Evolutionary conservation across 305 asterid genomes (phyloP), one percentile per base, ranked within the genome.

Genomic region (Rubia tinctorum): DNA sequence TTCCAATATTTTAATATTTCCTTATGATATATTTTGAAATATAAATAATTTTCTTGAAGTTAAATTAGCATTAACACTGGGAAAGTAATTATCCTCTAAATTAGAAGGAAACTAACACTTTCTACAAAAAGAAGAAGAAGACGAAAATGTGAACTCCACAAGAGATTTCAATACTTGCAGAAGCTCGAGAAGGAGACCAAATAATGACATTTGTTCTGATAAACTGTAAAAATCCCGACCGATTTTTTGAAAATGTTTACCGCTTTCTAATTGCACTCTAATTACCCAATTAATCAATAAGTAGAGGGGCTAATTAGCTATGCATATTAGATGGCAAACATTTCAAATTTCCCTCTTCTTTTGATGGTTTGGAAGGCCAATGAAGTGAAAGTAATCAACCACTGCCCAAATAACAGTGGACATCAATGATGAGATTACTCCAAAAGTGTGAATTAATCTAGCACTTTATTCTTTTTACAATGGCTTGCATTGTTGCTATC

Each of bases 181-280:
- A 45, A 72, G n/a, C 37, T 12, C 7, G 66, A 22, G 53, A 42
- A 56, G 76, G 49, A 34, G 73, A 74, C 73, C 47, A 12, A 74
- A 74, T 74, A 39, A 74, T 72, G 61, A 73, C 67, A 69, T 14
- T 45, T n/a, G 55, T 20, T 59, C 34, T 68, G 55, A 30, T 27
- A 61, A 59, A 49, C 61, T 44, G 53, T 34, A 43, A 68, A 69
- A 64, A 68, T 81, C 71, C 74, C 77, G 76, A 79, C 81, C 80
- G 34, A 42, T 55, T 25, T 14, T 17, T 55, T 3, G 37, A 22
- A 55, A 11, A 14, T 7, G 25, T 64, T 55, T 55, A 39, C 61
- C 49, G 56, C 61, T 56, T 56, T 49, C 40, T 60, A 40, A 60
- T 27, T 55, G 18, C 59, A 20, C 23, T 22, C 20, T 64, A 37